Base-by-base conservation (phyloP, 805 yeast genomes). In the Saturnispora diversa region DNA sequence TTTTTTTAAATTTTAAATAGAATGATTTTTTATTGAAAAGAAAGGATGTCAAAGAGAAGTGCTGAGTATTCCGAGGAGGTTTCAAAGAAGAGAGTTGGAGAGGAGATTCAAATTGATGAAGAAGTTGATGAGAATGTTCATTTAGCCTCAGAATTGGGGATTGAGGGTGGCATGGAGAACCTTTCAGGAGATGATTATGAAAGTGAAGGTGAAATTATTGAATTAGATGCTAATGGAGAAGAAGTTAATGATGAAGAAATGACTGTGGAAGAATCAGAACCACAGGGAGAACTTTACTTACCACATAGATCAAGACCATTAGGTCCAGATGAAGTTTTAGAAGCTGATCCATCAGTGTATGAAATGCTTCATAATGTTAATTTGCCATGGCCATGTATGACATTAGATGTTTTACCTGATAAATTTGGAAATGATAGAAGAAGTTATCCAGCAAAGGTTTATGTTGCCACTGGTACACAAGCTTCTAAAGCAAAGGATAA, bases 371-470 rank as follows among this genome's bases (percentile, higher is more conserved):
- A 92, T 62, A 84, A 84, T 53, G 85, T 90, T 44, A 84, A 84
- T 60, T 66, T 90, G 62, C 94, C 95, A 53, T 92, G 97, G 97
- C 97, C 98, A 10, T 87, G 97, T 64, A 65, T 92, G 57, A 86
- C 97, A 3, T 69, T 92, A 45, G 97, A 90, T 56, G 66, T 92
- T 16, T 64, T 92, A 39, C 95, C 95, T 5, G 98, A 92, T 58
- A 67, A 69, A 39, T 68, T 84, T 44, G 98, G 98, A 9, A 68
- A 74, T 37, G 97, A 87, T 61, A 80, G 98, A 66, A 75, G 95
- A 64, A 72, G 73, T 32, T 92, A 77, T 55, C 98, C 98, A 4
- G 95, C 94, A 31, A 72, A 92, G 2, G 67, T 87, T 54, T 84
- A 84, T 55, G 61, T 88, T 43, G 77, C 94, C 10, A 84, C 97